Evolutionary conservation across 257 asterid genomes (phyloP), one percentile per base, ranked within the genome.

Genomic region (Nicotiana knightiana): DNA sequence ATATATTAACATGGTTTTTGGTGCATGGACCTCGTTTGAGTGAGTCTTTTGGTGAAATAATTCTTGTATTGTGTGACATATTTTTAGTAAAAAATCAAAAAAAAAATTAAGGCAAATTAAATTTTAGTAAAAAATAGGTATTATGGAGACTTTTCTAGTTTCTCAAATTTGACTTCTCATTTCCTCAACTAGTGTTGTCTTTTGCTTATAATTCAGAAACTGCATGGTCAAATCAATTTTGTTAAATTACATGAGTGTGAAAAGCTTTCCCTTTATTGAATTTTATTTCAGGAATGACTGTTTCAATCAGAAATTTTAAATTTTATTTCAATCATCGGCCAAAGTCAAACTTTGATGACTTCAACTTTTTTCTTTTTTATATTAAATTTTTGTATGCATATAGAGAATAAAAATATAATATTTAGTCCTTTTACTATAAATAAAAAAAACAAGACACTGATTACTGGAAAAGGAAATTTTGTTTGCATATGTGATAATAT

Each of bases 321-420:
- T 43, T 43, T 43, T 21, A 21, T 32, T 39, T 70, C 58, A 11
- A 43, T 21, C 18, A 70, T 70, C 58, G 9, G 5, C 57, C 21
- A 75, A 73, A 75, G 79, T 75, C 79, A 51, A 75, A 73, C 43
- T 15, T 75, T 48, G 63, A 75, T 75, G 46, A 75, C 9, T 75
- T 75, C 63, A 51, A 75, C 8, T 26, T 8, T 8, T 73, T 73
- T 26, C 46, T 51, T 48, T 1, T 73, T 48, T 51, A 48, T 15
- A 51, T 51, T 26, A 1, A 0, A 3, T 5, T 48, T 51, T 73
- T 48, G 4, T 13, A 6, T 46, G 39, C 79, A 73, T 73, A 73
- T 24, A 48, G 15, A 73, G 3, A 12, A n/a, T 10, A 11, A 63
- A 24, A 48, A 73, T 73, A 46, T 73, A 48, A 73, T 26, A 6